A percentile compares a stretch with the other conserved stretches of the same genome.
Evolutionary conservation across 2,329 filamentous ascomycete genomes (phyloP).

Genomic region (Fusarium domesticum): DNA sequence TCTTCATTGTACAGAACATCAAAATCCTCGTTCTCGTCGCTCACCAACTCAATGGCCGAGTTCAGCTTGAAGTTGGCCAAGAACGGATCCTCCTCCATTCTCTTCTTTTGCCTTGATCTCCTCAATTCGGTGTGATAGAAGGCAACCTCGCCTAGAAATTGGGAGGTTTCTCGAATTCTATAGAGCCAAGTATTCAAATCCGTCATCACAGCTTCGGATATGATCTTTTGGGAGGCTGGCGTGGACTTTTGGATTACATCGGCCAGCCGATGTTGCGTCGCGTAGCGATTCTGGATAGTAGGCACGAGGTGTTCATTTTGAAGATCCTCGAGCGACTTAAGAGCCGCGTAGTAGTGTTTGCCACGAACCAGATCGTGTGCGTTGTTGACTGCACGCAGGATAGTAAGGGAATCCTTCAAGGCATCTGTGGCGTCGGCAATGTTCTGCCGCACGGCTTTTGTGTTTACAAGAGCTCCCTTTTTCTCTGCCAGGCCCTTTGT

Average conservation of each 20-base stretch:
- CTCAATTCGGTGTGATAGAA: slow-evolving; percentile 94
- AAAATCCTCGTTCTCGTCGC: slow-evolving; percentile 92
- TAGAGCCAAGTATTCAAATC: slow-evolving; percentile 97
- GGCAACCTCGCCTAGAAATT: slow-evolving; percentile 92
- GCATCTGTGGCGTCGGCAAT: slow-evolving; percentile 90
- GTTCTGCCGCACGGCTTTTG: slow-evolving; percentile 86
- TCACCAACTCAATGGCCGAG: slow-evolving; percentile 91
- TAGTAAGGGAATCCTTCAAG: slow-evolving; percentile 85
- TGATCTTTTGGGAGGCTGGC: slow-evolving; percentile 84
- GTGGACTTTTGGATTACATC: slow-evolving; percentile 96
- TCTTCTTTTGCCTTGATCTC: slow-evolving; percentile 76
- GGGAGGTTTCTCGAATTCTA: slow-evolving; percentile 90
- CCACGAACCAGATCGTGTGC: slow-evolving; percentile 87
- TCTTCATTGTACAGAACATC: slow-evolving; percentile 95
- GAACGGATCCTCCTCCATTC: slow-evolving; percentile 71
- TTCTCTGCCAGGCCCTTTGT: slow-evolving; percentile 92
- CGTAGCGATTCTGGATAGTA: slow-evolving; percentile 73
- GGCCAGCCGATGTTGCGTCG: slow-evolving; percentile 91
- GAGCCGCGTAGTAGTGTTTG: slow-evolving; percentile 92
- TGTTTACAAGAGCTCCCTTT: slow-evolving; percentile 92
- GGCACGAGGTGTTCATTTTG: slow-evolving; percentile 88
- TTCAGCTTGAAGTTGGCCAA: slow-evolving; percentile 86
- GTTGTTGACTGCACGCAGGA: slow-evolving; percentile 88
- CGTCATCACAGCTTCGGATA: slow-evolving; percentile 94
- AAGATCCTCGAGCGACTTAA: slow-evolving; percentile 90